These are phyloP conservation scores for Penstemon barbatus DNA, from an alignment of 257 asterid species.

Conservation along the genomic window DNA sequence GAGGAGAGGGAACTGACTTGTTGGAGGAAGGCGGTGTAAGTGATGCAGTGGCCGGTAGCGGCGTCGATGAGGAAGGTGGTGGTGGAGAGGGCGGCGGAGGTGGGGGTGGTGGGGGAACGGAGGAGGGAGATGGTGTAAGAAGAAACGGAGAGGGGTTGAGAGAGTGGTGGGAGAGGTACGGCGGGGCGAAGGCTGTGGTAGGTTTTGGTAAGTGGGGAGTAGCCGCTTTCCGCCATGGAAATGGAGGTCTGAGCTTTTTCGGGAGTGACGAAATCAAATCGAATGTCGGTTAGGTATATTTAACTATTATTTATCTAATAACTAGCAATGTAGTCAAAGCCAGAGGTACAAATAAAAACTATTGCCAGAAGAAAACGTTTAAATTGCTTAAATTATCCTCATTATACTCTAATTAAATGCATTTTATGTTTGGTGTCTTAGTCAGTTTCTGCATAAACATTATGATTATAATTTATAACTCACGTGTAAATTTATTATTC, in stretches of 20 bases:
- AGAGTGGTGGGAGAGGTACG: constrained; percentile 54
- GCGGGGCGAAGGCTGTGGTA: constrained; percentile 64
- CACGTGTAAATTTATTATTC: no score
- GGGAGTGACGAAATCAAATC: no score
- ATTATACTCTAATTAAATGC: no score
- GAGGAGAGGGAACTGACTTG: constrained; percentile 56
- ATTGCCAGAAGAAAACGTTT: no score
- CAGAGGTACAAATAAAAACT: no score
- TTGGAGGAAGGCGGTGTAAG: constrained; percentile 54
- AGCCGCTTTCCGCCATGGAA: constrained; percentile 58
- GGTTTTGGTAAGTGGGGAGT: constrained; percentile 44
- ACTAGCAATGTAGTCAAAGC: no score
- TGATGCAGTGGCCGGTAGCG: constrained; percentile 44
- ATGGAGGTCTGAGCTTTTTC: neutral
- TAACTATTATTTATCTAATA: no score
- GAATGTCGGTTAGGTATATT: no score
- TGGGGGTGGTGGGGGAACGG: constrained; percentile 40
- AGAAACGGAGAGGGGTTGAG: constrained; percentile 54
- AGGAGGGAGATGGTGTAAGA: constrained; percentile 55
- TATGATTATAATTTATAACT: no score
- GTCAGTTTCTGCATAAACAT: no score
- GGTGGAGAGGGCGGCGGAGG: constrained; percentile 49
- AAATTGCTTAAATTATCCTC: no score
- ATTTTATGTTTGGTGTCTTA: no score
- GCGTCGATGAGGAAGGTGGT: constrained; percentile 73